phyloP scores from a whole-genome alignment of 108 stramenopile genomes.

The Halocafeteria seosinensis region DNA sequence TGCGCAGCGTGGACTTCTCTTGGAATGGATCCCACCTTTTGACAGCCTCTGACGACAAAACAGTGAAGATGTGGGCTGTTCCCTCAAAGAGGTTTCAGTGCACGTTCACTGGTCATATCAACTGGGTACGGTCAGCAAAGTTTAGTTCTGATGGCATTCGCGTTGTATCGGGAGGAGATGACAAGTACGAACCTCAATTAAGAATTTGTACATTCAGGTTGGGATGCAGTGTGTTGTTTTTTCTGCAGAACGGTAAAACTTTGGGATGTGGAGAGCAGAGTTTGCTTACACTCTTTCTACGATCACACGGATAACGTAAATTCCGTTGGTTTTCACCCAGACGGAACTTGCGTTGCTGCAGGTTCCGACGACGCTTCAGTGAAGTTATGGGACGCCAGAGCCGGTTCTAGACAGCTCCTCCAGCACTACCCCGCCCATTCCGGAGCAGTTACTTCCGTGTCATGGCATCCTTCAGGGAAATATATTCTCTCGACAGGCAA shows the following conservation, averaged over 20 bases:
- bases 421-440: conserved; percentile 47
- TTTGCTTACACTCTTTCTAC: not conserved
- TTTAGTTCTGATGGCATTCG: conserved; percentile 22
- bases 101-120: conserved; percentile 26
- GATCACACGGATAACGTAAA: conserved; percentile 7
- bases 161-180: conserved; percentile 29
- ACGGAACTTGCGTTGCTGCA: conserved; percentile 12
- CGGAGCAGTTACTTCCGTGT: conserved; percentile 8
- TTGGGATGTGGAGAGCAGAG: not conserved
- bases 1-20: conserved; percentile 31
- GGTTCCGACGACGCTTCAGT: conserved; percentile 3
- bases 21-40: conserved; percentile 22
- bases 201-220: not conserved
- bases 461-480: conserved; percentile 31
- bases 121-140: conserved; percentile 40
- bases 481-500: conserved; percentile 32
- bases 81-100: conserved; percentile 21
- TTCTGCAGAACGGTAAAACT: conserved; percentile 1
- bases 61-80: conserved; percentile 35
- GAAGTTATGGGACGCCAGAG: conserved; percentile 37
- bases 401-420: conserved; percentile 17
- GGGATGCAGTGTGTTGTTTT: not conserved
- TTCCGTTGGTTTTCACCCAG: conserved; percentile 7
- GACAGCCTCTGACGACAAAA: conserved; percentile 44
- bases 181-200: conserved; percentile 23